Evolutionary conservation across 2,329 filamentous ascomycete genomes (phyloP), one percentile per base, ranked within the genome.

Genomic region (Penicillium aurantiogriseum): DNA sequence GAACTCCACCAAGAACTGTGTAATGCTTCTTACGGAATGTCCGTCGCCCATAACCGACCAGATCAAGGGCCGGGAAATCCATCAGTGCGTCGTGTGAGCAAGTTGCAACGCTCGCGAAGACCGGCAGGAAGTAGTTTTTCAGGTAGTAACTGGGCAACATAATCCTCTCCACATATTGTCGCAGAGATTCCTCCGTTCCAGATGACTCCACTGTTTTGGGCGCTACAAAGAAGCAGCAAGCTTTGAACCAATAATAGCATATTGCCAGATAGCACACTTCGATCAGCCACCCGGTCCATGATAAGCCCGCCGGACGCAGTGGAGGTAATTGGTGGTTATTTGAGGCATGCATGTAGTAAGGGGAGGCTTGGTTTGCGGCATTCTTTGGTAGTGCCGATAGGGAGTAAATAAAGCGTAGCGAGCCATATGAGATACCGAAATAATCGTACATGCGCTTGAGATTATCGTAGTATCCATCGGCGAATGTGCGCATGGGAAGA

Each of bases 361-460:
- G 70, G 31, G 36, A 23, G 15, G 43, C 9, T 53, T 50, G 45
- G 29, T 38, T 9, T 11, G 19, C 38, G 17, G 51, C 19, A 13
- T n/a, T 55, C 2, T 17, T 47, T 62, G 56, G 45, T 13, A 71
- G 62, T 50, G 69, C 74, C 11, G 80, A 76, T 56, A 85, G 82
- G 39, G 77, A 76, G 66, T 82, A 87, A 2, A 85, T 69, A 62
- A 85, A 85, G 17, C 74, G 76, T 53, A 83, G 77, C 13, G 77
- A 72, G 40, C 79, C 76, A 57, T 83, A 82, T 6, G 71, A 70
- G 13, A 87, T 74, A 2, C 74, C 77, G 4, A 87, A 70, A 61
- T 84, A 74, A 27, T 81, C 74, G 67, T 86, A 86, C 79, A 87
- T 82, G 27, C 76, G 74, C 60, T 77, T 78, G 48, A 87, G 70